These are phyloP conservation scores for Cyclotella sp. DNA, from an alignment of 108 stramenopile genomes.

Conservation along the genomic window DNA sequence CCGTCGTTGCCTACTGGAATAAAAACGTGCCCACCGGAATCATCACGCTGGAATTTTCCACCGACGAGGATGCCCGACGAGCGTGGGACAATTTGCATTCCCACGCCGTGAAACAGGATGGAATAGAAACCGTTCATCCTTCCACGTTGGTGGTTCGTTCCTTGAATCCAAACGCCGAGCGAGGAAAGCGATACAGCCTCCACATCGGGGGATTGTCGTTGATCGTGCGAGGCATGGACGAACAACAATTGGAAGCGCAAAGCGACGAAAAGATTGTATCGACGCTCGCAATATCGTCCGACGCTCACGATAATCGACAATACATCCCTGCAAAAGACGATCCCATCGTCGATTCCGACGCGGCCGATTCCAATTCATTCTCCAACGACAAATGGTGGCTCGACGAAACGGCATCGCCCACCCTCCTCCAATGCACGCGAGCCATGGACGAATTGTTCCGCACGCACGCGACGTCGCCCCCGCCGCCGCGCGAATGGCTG, in stretches of 20 bases:
- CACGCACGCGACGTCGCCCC: constrained; percentile 26
- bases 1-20: constrained; percentile 35
- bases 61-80: constrained; percentile 12
- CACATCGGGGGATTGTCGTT: not conserved
- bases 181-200: not conserved
- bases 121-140: not conserved
- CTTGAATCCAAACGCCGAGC: too few species aligned
- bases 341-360: not conserved
- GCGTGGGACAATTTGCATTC: constrained; percentile 37
- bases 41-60: constrained; percentile 40
- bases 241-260: too few species aligned
- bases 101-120: too few species aligned
- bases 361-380: not conserved
- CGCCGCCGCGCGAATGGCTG: constrained; percentile 34
- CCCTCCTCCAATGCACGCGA: constrained; percentile 25
- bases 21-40: constrained; percentile 17
- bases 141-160: too few species aligned
- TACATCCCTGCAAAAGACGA: too few species aligned
- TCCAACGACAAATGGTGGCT: constrained; percentile 26
- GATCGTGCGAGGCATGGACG: too few species aligned
- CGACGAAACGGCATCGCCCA: constrained; percentile 6
- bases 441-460: constrained; percentile 32
- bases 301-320: too few species aligned
- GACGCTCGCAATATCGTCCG: too few species aligned
- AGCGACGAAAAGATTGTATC: too few species aligned